Conservation (phyloP, 2,329 filamentous ascomycete species). For the Colletotrichum somersetense region DNA sequence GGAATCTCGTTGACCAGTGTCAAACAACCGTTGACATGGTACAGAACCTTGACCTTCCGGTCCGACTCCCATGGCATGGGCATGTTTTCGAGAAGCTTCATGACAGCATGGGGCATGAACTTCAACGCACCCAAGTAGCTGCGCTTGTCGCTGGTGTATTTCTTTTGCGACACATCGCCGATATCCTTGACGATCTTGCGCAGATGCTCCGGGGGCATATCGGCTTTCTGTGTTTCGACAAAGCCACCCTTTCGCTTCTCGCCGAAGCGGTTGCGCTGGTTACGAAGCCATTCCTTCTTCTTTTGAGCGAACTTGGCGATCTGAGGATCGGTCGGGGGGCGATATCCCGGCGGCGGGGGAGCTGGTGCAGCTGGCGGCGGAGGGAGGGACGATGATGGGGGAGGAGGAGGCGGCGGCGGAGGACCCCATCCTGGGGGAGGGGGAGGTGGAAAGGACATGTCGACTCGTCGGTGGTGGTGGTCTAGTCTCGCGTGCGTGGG, state of each 20-base stretch:
- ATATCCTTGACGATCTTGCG: slow-evolving; percentile 99
- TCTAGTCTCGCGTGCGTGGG: slow-evolving; percentile 29
- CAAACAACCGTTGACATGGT: slow-evolving; percentile 97
- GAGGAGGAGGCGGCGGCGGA: slow-evolving; percentile 63
- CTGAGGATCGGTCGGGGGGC: slow-evolving; percentile 83
- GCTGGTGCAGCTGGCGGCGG: slow-evolving; percentile 70
- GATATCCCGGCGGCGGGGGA: slow-evolving; percentile 88
- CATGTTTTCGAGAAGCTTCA: slow-evolving; percentile 99
- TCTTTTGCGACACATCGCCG: slow-evolving; percentile 98
- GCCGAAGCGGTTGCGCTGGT: slow-evolving; percentile 91
- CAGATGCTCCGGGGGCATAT: slow-evolving; percentile 98
- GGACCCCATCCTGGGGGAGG: slow-evolving; percentile 70
- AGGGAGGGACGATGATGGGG: slow-evolving; percentile 68
- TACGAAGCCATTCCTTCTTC: slow-evolving; percentile 98
- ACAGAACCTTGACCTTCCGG: slow-evolving; percentile 96
- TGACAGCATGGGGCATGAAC: slow-evolving; percentile 98
- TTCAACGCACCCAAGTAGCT: slow-evolving; percentile 97
- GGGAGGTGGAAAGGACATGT: slow-evolving; percentile 68
- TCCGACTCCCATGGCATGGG: slow-evolving; percentile 99
- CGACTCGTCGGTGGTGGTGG: slow-evolving; percentile 42
- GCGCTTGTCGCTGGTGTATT: slow-evolving; percentile 98
- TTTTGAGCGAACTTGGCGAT: slow-evolving; percentile 97
- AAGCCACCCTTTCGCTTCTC: slow-evolving; percentile 98
- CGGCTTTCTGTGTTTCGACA: slow-evolving; percentile 97
- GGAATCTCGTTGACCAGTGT: slow-evolving; percentile 97